phyloP scores from a whole-genome alignment of 1,139 yeast genomes.

The Blastobotrys ciferrii region DNA sequence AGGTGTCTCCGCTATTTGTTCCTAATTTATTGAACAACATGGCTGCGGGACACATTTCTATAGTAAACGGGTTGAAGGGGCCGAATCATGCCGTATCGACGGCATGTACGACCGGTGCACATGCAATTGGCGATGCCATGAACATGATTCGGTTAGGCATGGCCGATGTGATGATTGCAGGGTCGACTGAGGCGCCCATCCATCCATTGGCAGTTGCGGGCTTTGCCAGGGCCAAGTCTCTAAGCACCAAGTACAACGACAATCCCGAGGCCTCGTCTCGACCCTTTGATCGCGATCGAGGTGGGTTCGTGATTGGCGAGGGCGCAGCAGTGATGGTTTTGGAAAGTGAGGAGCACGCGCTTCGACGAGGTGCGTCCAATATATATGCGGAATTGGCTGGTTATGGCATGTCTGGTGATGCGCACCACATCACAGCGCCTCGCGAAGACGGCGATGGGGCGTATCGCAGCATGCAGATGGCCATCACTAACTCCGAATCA shows the following conservation, averaged over 20 bases:
- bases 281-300: slow-evolving; percentile 78
- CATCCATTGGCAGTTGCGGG: slow-evolving; percentile 91
- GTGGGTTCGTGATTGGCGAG: slow-evolving; percentile 91
- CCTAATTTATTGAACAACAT: slow-evolving; percentile 84
- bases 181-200: slow-evolving; percentile 85
- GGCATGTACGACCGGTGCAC: slow-evolving; percentile 96
- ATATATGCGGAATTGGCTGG: slow-evolving; percentile 76
- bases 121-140: slow-evolving; percentile 89
- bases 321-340: slow-evolving; percentile 82
- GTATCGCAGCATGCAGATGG: slow-evolving; percentile 73
- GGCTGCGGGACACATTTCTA: slow-evolving; percentile 93
- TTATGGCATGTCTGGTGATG: slow-evolving; percentile 91
- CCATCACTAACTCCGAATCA: slow-evolving; percentile 52
- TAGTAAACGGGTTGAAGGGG: slow-evolving; percentile 71
- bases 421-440: slow-evolving; percentile 92
- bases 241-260: slow-evolving; percentile 63
- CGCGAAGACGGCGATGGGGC: slow-evolving; percentile 83
- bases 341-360: slow-evolving; percentile 77
- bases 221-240: slow-evolving; percentile 84
- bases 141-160: slow-evolving; percentile 76
- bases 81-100: slow-evolving; percentile 88
- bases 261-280: slow-evolving; percentile 67
- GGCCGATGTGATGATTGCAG: slow-evolving; percentile 86
- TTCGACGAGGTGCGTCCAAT: slow-evolving; percentile 54
- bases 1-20: slow-evolving; percentile 80